phyloP scores from a whole-genome alignment of 768 basidiomycete species.

The Pulveroboletus sp. region DNA sequence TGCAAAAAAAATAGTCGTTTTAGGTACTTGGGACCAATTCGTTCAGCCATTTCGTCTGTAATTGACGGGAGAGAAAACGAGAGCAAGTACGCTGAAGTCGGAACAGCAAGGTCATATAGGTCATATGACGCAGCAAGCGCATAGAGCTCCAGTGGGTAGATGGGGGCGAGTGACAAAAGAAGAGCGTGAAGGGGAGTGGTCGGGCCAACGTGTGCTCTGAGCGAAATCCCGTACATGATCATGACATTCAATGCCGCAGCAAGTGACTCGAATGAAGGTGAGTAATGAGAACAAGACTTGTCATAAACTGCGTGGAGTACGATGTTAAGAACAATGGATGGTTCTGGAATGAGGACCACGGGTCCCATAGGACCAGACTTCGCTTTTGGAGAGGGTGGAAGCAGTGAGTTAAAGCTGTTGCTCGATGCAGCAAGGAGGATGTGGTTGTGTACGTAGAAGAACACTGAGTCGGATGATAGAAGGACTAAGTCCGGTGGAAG shows the following conservation, averaged over 20 bases:
- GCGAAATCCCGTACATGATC: slow-evolving; percentile 54
- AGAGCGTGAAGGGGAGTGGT: slow-evolving; percentile 52
- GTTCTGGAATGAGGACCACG: slow-evolving; percentile 56
- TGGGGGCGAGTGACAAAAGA: slow-evolving; percentile 63
- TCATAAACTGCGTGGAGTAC: slow-evolving; percentile 70
- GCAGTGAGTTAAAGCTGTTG: slow-evolving; percentile 58
- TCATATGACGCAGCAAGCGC: slow-evolving; percentile 63
- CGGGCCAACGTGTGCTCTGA: slow-evolving; percentile 44
- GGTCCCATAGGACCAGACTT: slow-evolving; percentile 42
- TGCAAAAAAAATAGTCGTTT: slow-evolving; percentile 82
- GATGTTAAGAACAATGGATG: slow-evolving; percentile 62
- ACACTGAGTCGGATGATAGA: slow-evolving; percentile 70
- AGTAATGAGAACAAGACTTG: slow-evolving; percentile 69
- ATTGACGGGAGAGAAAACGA: slow-evolving; percentile 63
- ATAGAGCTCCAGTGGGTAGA: slow-evolving; percentile 68
- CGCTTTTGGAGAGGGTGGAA: slow-evolving; percentile 41
- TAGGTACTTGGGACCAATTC: slow-evolving; percentile 72
- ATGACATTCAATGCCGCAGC: slow-evolving; percentile 52
- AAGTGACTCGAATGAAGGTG: slow-evolving; percentile 59
- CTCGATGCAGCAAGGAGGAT: slow-evolving; percentile 54
- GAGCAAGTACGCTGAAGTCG: slow-evolving; percentile 70
- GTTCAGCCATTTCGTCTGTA: slow-evolving; percentile 63
- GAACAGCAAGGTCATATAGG: slow-evolving; percentile 68
- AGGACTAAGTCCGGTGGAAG: slow-evolving; percentile 60
- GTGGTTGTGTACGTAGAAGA: slow-evolving; percentile 75